Base-by-base conservation (phyloP, 2,329 filamentous ascomycete genomes). In the Calonectria pseudoreteaudii region DNA sequence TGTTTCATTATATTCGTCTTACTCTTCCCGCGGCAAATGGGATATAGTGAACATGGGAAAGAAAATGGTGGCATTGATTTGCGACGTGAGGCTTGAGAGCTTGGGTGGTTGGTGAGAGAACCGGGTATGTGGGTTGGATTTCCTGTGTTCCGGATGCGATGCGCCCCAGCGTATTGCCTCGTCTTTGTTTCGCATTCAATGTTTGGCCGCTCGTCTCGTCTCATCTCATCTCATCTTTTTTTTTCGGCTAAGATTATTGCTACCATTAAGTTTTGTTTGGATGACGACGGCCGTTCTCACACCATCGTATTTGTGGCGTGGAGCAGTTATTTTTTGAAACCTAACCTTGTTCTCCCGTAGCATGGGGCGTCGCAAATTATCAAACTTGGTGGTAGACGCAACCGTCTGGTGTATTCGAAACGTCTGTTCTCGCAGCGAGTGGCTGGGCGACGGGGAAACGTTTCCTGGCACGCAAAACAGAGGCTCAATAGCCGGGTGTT, bases 401-500 rank as follows among this genome's bases (percentile, higher is more conserved):
- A 62, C 56, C 56, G 8, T 62, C 36, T 62, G 36, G 34, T 30
- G 56, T 26, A 62, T 62, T 62, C 56, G 56, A 62, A 62, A 62
- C 56, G 56, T 41, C 34, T 41, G 56, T 62, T 56, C 52, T 56
- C 16, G 23, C 23, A 18, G 10, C 56, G 23, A 41, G 56, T 26
- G 44, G 44, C 26, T 62, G 23, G 36, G 34, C n/a, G 26, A 7
- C 13, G 23, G 23, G 56, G 56, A 62, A 62, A 62, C 34, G 26
- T 62, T 41, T 62, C 56, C 30, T 56, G 28, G 28, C 6, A 13
- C 26, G n/a, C 26, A 26, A 62, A 68, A 36, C 30, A 53, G 18
- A 28, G 58, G 58, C 23, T 58, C 68, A 9, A 73, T 65, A 11
- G 23, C 47, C 49, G 31, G 36, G 26, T 62, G 69, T 67, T 71